Base-by-base conservation (phyloP, 2,329 filamentous ascomycete genomes). In the Aureobasidium sp. region DNA sequence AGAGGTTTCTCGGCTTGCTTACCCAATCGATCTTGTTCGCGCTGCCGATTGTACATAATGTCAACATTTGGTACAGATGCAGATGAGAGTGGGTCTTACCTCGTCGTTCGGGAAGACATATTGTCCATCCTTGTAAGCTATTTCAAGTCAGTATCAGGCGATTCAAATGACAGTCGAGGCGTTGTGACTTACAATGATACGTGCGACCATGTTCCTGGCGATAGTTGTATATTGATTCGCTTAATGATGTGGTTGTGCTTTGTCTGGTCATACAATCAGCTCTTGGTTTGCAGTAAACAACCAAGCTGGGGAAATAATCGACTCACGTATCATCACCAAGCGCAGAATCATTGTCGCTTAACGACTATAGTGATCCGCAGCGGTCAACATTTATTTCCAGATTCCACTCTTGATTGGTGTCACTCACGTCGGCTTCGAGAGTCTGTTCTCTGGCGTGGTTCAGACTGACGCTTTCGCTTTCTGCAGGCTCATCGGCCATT, bases 21-120 rank as follows among this genome's bases (percentile, higher is more conserved):
- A 65, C 65, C 65, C 5, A 76, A 65, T 17, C 74, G 68, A 58
- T 75, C 73, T 20, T 70, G 68, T 65, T 74, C 74, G 41, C 69
- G 67, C 73, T 74, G 53, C 17, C 20, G 15, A 50, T 51, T 1
- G 20, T 27, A 37, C 13, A 37, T 3, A 2, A 29, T 7, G 32
- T 58, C 34, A 47, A 29, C 39, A 39, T 5, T n/a, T 13, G 13
- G 1, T 46, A 26, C 9, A 26, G 7, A 32, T 13, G 23, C 17
- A 36, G 13, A 5, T n/a, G 12, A 12, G 17, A 10, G 17, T 50
- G 23, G 12, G 44, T 50, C 70, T 51, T 57, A 71, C 70, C 64
- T 75, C 73, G 52, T 76, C 74, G 48, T 76, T 76, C 15, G 74
- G 75, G 66, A 72, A 78, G 63, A 75, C 72, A 65, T 76, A 76